Base-by-base conservation (phyloP, 2,329 filamentous ascomycete genomes). In the Aureobasidium sp. region DNA sequence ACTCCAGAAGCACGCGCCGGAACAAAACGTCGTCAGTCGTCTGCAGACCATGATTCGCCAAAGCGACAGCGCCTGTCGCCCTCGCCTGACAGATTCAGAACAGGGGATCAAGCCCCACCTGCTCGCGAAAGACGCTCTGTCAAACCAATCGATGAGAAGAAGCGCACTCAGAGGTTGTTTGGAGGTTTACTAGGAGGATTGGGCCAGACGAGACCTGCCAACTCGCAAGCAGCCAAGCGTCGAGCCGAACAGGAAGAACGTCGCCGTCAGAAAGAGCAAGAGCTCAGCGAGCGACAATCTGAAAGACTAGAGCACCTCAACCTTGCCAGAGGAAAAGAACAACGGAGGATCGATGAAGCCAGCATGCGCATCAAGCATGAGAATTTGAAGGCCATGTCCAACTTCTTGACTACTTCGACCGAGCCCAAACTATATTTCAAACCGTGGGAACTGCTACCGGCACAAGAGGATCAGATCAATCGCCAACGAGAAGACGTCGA, bases 381-480 rank as follows among this genome's bases (percentile, higher is more conserved):
- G 57, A 90, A 89, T 69, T 77, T 91, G 76, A 77, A 89, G 48
- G 82, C 86, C 29, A 82, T 81, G 75, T 91, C 93, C 33, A 82
- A 84, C 60, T 93, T 87, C 69, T 76, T 97, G 53, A 80, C 81
- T 66, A 97, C 93, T 5, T 85, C 78, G 67, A 77, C 86, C 42
- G 79, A 86, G 68, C 93, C 93, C 2, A 82, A 77, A 66, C 78
- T 97, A 91, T 93, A 88, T 73, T 97, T 94, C 74, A 86, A 87
- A 49, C 93, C 93, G 0, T 95, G 89, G 87, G 85, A 91, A 68
- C 79, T 89, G 61, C 85, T 84, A 35, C 73, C 78, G 5, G 80
- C 83, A 48, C 88, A 97, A 72, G 84, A 92, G 72, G 82, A 85
- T 5, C 79, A 74, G 12, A 89, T 97, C 70, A 81, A 86, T 49